A percentile compares a stretch with the other conserved stretches of the same genome.
Evolutionary conservation across 2,329 filamentous ascomycete genomes (phyloP).

Genomic region (Colletotrichum tabaci): DNA sequence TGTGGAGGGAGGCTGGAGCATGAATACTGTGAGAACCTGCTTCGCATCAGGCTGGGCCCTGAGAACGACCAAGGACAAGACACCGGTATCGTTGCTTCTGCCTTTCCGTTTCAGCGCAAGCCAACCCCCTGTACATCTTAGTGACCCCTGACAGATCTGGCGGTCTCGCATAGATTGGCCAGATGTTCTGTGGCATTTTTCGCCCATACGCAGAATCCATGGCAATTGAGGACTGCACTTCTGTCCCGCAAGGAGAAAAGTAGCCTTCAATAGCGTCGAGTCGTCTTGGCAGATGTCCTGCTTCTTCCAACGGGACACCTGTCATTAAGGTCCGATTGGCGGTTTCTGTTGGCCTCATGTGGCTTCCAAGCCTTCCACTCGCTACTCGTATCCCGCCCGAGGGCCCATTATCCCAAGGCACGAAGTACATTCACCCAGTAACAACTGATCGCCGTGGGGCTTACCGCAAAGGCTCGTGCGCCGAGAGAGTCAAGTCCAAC

Average conservation of each 20-base stretch:
- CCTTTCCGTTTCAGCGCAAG: slow-evolving; percentile 17
- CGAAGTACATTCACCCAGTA: no score
- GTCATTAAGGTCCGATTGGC: slow-evolving; percentile 18
- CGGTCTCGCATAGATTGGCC: slow-evolving; percentile 31
- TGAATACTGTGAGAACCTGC: slow-evolving; percentile 30
- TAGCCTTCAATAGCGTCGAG: not conserved
- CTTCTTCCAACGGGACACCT: slow-evolving; percentile 25
- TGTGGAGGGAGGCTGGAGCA: slow-evolving; percentile 18
- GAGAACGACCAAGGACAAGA: not conserved
- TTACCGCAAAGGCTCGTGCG: slow-evolving; percentile 5
- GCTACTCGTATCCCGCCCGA: slow-evolving; percentile 14
- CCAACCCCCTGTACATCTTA: slow-evolving; percentile 8
- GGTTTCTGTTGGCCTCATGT: not conserved
- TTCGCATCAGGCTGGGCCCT: slow-evolving; percentile 20
- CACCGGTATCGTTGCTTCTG: not conserved
- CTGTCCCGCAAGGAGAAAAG: not conserved
- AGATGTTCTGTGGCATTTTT: not conserved
- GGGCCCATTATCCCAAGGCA: not conserved
- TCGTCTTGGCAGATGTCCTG: slow-evolving; percentile 11
- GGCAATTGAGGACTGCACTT: not conserved
- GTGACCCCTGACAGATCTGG: slow-evolving; percentile 34
- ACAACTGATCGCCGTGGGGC: slow-evolving; percentile 15
- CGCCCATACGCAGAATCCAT: not conserved
- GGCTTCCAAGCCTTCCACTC: not conserved
- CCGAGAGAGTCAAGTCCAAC: not conserved